Evolutionary conservation across 768 basidiomycete genomes (phyloP), one percentile per base, ranked within the genome.

Genomic region (Naematelia aurantialba): DNA sequence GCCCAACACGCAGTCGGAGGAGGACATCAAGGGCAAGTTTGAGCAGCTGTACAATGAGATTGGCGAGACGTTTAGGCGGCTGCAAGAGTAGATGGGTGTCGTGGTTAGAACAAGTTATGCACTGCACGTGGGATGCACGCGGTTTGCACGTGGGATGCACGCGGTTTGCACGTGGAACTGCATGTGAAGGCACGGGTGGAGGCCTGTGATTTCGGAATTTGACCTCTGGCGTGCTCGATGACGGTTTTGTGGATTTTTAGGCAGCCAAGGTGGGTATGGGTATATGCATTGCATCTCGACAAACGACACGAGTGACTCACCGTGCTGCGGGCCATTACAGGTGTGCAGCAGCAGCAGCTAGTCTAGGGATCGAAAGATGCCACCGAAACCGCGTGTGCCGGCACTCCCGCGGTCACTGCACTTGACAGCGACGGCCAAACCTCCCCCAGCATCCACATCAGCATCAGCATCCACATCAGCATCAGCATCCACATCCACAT

Each of bases 1-100:
- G 69, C 96, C 96, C 17, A 71, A 72, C 62, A 89, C 91, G 5
- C 87, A 91, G 80, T 91, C 91, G 39, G 83, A 92, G 78, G 89
- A 91, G 59, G 78, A 81, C 2, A 87, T 96, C 71, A 86, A 84
- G 79, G 80, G 85, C 79, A 92, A 89, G 76, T 79, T 92, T 71
- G 89, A 94, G 74, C 82, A 81, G 30, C 79, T 97, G 47, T 81
- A 93, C 75, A 76, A 79, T 55, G 92, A 96, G 79, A 96, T 97
- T 61, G 87, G 87, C 72, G 91, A 92, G 78, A 92, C 88, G 73
- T 96, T 97, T 62, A 57, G 76, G 29, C 55, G 70, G 46, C 61
- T 78, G 54, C 66, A 70, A 44, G 77, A 78, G 68, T 78, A 73
- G 62, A 24, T 27, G 1, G 44, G 34, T 45, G 29, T n/a, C 34